A percentile compares a stretch with the other conserved stretches of the same genome.
These are phyloP conservation scores for Sanghuangporus sanghuang DNA, from an alignment of 1,284 basidiomycete species.

Conservation along the genomic window DNA sequence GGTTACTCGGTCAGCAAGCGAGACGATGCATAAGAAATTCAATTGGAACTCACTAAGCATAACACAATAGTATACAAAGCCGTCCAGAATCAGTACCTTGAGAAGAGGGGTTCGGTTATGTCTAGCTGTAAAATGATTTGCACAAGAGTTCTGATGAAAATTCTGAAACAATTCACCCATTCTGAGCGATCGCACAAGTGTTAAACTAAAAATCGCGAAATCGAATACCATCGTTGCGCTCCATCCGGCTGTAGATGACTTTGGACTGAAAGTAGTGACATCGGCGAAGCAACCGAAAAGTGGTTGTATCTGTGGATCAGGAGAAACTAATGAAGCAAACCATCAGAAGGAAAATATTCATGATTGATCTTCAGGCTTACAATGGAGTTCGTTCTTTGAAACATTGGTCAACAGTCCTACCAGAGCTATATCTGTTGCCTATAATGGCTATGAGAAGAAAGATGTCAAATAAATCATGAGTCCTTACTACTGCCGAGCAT, in stretches of 20 bases:
- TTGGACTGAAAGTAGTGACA: background rate
- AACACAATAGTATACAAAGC: constrained; percentile 4
- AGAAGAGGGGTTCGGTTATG: background rate
- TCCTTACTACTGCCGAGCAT: background rate
- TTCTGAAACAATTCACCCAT: background rate
- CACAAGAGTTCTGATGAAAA: background rate
- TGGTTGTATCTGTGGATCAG: background rate
- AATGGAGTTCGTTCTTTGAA: background rate
- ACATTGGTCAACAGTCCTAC: background rate
- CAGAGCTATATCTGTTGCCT: background rate
- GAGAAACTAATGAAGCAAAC: background rate
- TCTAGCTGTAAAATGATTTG: background rate
- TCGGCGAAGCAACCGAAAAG: background rate
- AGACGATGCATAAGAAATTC: background rate
- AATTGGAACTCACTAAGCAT: constrained; percentile 1
- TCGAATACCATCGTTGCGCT: constrained; percentile 1
- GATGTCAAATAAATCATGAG: background rate
- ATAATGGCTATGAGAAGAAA: background rate
- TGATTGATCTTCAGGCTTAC: background rate
- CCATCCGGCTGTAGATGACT: background rate
- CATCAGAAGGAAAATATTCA: background rate
- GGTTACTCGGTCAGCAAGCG: background rate
- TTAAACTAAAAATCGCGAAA: background rate
- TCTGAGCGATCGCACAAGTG: background rate
- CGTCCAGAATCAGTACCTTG: constrained; percentile 4